Evolutionary conservation across 306 rosid genomes (phyloP).

Genomic region (Lathyrus sativus): DNA sequence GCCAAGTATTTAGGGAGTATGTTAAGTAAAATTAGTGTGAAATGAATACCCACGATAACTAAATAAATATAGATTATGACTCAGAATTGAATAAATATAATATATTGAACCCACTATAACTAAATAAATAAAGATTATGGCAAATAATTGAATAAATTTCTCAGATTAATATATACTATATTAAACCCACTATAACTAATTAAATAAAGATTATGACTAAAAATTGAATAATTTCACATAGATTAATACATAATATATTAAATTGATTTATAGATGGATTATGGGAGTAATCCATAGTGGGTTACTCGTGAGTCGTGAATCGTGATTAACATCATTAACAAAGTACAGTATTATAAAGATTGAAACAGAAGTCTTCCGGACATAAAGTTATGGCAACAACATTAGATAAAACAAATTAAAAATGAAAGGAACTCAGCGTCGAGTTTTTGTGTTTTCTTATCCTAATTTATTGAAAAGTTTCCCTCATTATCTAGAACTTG

Average conservation of each 20-base stretch:
- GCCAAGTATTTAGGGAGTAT: no score
- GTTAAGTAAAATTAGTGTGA: no score
- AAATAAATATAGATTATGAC: no score
- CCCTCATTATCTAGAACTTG: conserved; percentile 24
- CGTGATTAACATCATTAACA: background rate
- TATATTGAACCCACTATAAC: no score
- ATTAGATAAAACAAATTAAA: conserved; percentile 11
- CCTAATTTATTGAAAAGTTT: conserved; percentile 30
- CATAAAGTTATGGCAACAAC: conserved; percentile 25
- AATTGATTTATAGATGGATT: background rate
- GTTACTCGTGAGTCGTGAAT: no score
- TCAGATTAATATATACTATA: no score
- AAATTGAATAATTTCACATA: background rate
- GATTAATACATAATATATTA: background rate
- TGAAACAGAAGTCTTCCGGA: conserved; percentile 2
- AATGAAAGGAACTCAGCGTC: conserved; percentile 11
- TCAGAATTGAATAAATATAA: no score
- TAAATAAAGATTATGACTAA: background rate
- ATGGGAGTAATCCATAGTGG: conserved; percentile 17
- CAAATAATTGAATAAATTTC: no score
- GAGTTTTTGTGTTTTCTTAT: conserved; percentile 27
- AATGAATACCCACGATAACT: no score
- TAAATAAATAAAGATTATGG: no score
- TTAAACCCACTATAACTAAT: background rate
- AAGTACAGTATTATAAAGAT: background rate